phyloP scores from a whole-genome alignment of 306 rosid genomes.

The Prunus salicina region DNA sequence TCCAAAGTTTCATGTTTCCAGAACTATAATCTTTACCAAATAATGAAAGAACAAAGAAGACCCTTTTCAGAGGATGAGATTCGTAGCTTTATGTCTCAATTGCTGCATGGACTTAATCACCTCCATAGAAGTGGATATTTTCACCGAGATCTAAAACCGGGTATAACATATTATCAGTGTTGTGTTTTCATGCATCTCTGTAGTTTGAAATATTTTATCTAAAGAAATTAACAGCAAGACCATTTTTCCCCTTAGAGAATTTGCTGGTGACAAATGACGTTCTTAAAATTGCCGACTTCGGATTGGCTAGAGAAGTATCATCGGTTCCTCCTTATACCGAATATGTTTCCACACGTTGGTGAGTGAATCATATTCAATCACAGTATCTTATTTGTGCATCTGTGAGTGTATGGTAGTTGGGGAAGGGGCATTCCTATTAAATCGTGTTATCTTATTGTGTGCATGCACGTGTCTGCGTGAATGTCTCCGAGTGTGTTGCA shows the following conservation, averaged over 20 bases:
- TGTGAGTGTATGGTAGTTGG: neutral
- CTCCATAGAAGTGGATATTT: constrained; percentile 73
- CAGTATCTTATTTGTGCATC: constrained; percentile 2
- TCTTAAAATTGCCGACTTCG: constrained; percentile 86
- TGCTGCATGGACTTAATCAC: constrained; percentile 67
- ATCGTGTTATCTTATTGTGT: constrained; percentile 2
- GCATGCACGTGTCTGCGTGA: neutral
- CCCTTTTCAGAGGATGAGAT: constrained; percentile 76
- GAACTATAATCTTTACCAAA: constrained; percentile 74
- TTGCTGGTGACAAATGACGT: constrained; percentile 73
- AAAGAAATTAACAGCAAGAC: constrained; percentile 1
- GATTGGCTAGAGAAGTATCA: constrained; percentile 83
- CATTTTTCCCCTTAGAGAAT: constrained; percentile 48
- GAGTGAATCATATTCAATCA: constrained; percentile 34
- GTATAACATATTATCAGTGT: constrained; percentile 27
- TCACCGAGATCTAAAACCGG: constrained; percentile 87
- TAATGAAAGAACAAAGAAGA: constrained; percentile 63
- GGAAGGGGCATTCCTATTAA: constrained; percentile 39
- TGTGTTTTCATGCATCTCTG: neutral
- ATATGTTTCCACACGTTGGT: constrained; percentile 95
- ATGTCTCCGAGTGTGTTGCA: neutral
- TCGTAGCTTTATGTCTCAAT: constrained; percentile 63
- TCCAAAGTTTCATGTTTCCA: constrained; percentile 38
- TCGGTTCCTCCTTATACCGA: constrained; percentile 89
- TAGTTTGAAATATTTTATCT: constrained; percentile 9